These are phyloP conservation scores for Mucor saturninus DNA, from an alignment of 371 early-diverging fungal genomes.

Conservation along the genomic window DNA sequence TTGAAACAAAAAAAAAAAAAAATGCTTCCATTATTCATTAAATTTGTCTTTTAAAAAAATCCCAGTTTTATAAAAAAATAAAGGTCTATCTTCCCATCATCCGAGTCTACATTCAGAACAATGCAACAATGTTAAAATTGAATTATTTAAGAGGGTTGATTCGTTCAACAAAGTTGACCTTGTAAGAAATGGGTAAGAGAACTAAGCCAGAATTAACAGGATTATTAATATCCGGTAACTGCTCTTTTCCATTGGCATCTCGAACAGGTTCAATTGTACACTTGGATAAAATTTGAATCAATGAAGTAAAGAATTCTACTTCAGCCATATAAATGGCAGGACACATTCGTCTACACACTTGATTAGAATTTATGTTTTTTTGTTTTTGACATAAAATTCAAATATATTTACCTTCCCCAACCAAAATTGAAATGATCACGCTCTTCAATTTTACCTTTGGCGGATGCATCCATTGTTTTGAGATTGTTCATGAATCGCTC, in stretches of 20 bases:
- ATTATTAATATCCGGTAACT: not conserved
- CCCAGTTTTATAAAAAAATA: too few relatives aligned
- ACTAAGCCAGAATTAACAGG: not conserved
- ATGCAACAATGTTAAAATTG: too few relatives aligned
- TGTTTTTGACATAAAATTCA: too few relatives aligned
- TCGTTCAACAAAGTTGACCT: not conserved
- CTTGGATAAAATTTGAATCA: slow-evolving; percentile 9
- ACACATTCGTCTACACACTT: slow-evolving; percentile 15
- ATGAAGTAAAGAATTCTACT: slow-evolving; percentile 1
- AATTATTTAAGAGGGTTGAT: not conserved
- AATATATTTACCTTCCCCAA: slow-evolving; percentile 26
- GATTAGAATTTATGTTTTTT: too few relatives aligned
- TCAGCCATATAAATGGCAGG: slow-evolving; percentile 25
- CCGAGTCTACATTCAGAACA: too few relatives aligned
- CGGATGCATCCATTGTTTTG: slow-evolving; percentile 14
- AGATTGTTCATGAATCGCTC: slow-evolving; percentile 20
- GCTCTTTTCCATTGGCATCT: not conserved
- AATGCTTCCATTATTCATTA: too few relatives aligned
- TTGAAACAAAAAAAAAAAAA: too few relatives aligned
- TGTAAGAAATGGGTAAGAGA: not conserved
- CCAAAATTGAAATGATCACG: slow-evolving; percentile 28
- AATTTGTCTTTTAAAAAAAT: too few relatives aligned
- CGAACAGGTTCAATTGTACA: slow-evolving; percentile 8
- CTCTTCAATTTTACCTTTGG: slow-evolving; percentile 17
- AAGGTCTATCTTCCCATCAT: too few relatives aligned